Conservation (phyloP, 805 yeast genomes). For the Starmerella potacharoeniae region DNA sequence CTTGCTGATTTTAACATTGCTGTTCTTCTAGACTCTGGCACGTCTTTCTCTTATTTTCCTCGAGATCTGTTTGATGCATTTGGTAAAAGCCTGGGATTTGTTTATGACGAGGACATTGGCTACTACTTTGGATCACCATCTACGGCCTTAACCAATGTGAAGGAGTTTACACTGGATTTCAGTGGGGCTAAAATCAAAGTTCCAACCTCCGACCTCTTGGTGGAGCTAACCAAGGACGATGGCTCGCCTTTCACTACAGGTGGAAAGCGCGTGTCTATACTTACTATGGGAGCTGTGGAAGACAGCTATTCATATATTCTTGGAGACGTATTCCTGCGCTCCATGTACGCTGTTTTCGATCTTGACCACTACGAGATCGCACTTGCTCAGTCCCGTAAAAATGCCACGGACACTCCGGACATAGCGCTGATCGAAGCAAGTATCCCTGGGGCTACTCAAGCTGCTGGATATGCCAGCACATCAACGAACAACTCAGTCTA, state of each 20-base stretch:
- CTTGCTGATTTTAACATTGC: slow-evolving; percentile 27
- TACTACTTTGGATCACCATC: slow-evolving; percentile 25
- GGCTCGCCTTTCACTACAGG: slow-evolving; percentile 27
- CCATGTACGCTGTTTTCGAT: slow-evolving; percentile 63
- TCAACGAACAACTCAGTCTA: slow-evolving; percentile 10
- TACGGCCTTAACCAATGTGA: slow-evolving; percentile 22
- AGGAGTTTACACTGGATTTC: slow-evolving; percentile 29
- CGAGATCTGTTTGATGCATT: slow-evolving; percentile 22
- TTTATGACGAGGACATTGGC: slow-evolving; percentile 33
- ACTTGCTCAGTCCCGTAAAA: slow-evolving; percentile 39
- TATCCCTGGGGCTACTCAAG: slow-evolving; percentile 17
- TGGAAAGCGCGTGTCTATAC: slow-evolving; percentile 21
- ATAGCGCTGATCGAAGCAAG: slow-evolving; percentile 7
- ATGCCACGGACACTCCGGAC: slow-evolving; percentile 17
- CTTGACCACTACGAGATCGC: slow-evolving; percentile 47
- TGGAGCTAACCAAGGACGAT: slow-evolving; percentile 13
- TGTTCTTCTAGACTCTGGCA: slow-evolving; percentile 48
- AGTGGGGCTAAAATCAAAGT: slow-evolving; percentile 22
- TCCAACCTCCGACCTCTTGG: slow-evolving; percentile 17
- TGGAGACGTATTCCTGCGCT: slow-evolving; percentile 57
- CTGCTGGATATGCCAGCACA: slow-evolving; percentile 14
- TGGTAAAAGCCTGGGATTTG: slow-evolving; percentile 31
- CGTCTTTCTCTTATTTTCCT: slow-evolving; percentile 44
- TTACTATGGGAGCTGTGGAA: slow-evolving; percentile 24
- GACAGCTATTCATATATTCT: slow-evolving; percentile 33